Evolutionary conservation across 176 grass and related monocot species (phyloP).

Genomic region (Urochloa ruziziensis): DNA sequence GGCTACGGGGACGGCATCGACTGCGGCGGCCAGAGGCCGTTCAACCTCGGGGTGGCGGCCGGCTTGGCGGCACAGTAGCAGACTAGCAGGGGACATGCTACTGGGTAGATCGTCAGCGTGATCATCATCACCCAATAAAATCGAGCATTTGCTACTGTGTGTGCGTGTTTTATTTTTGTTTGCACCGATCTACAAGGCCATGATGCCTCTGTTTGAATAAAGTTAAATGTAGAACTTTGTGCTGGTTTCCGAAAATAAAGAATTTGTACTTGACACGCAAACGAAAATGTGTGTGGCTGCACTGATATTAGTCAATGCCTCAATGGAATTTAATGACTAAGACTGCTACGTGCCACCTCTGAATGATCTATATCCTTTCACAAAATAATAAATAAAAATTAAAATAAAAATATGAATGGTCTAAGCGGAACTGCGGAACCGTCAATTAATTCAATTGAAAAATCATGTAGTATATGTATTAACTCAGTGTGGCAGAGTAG

Average conservation of each 20-base stretch:
- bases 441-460: too few species aligned
- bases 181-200: background rate
- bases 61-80: slow-evolving; percentile 15
- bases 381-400: too few species aligned
- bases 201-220: background rate
- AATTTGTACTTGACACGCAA: background rate
- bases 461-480: too few species aligned
- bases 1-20: slow-evolving; percentile 48
- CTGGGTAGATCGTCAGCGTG: background rate
- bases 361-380: too few species aligned
- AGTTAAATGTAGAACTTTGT: background rate
- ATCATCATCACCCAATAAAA: background rate
- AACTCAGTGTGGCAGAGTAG: too few species aligned
- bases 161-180: background rate
- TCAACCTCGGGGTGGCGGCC: background rate
- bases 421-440: too few species aligned
- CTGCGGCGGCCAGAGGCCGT: slow-evolving; percentile 36
- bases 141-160: background rate
- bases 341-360: too few species aligned
- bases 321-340: too few species aligned
- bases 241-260: background rate
- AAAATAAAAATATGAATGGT: too few species aligned
- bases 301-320: too few species aligned
- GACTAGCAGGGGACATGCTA: too few species aligned
- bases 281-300: too few species aligned